phyloP scores from a whole-genome alignment of 1,284 basidiomycete genomes.

The Ustilago nuda region DNA sequence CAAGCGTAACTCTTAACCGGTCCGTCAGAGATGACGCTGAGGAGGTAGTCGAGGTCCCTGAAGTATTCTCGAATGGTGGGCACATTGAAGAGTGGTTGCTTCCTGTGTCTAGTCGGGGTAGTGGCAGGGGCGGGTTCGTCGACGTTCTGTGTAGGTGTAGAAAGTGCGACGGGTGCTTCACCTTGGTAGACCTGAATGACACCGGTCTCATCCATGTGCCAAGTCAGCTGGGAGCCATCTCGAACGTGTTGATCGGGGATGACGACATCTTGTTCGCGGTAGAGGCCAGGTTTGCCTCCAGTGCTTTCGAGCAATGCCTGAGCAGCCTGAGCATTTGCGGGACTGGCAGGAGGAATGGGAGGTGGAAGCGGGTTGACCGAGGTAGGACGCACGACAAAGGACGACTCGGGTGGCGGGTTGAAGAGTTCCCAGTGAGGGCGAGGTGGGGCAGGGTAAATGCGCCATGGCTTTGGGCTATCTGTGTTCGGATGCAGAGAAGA shows the following conservation, averaged over 20 bases:
- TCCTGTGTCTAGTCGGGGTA: conserved; percentile 19
- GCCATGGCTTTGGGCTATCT: conserved; percentile 63
- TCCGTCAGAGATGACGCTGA: conserved; percentile 81
- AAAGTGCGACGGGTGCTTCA: conserved; percentile 28
- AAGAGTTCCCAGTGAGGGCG: conserved; percentile 69
- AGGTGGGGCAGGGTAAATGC: conserved; percentile 67
- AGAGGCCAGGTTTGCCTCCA: conserved; percentile 66
- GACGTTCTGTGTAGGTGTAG: conserved; percentile 34
- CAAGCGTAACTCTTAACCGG: conserved; percentile 97
- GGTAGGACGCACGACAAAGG: conserved; percentile 61
- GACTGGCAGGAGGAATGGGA: conserved; percentile 64
- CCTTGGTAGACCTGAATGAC: conserved; percentile 65
- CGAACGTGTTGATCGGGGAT: conserved; percentile 52
- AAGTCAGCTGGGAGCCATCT: conserved; percentile 45
- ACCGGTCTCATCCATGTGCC: conserved; percentile 62
- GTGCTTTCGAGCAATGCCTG: conserved; percentile 65
- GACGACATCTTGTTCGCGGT: conserved; percentile 51
- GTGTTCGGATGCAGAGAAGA: conserved; percentile 41
- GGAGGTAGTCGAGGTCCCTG: conserved; percentile 86
- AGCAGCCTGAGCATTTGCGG: conserved; percentile 65
- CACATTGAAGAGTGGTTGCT: conserved; percentile 78
- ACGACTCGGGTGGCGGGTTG: conserved; percentile 64
- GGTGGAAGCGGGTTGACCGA: conserved; percentile 61
- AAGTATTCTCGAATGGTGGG: conserved; percentile 94
- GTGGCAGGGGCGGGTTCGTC: conserved; percentile 31